Percentiles rank a stretch among this genome's conserved stretches.
Conservation (phyloP, 148 eudicot species). For the Polygonum maritimum region DNA sequence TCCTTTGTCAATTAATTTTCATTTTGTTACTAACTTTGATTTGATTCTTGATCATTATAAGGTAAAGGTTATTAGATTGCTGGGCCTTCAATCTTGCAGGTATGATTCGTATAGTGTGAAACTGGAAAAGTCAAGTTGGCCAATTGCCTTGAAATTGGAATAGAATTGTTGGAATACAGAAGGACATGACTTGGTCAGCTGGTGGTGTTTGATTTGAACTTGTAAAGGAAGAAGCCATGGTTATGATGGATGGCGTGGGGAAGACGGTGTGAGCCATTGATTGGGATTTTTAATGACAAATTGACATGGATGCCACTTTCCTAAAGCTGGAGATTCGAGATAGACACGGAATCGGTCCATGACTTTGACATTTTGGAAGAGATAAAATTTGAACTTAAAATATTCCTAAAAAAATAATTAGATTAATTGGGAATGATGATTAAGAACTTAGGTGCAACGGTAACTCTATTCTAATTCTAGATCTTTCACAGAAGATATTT, state of each 20-base stretch:
- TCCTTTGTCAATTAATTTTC: background rate
- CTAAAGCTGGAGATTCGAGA: background rate
- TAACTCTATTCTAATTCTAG: too few relatives aligned
- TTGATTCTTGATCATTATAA: background rate
- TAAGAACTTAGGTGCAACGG: too few relatives aligned
- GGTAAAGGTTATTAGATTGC: background rate
- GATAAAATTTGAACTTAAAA: background rate
- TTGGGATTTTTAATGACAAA: background rate
- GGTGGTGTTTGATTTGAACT: background rate
- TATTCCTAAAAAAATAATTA: background rate
- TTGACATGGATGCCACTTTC: background rate
- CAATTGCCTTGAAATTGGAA: constrained; percentile 1
- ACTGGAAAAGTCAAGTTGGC: background rate
- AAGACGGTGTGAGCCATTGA: background rate
- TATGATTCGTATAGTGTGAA: background rate
- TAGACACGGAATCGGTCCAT: background rate
- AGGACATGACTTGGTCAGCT: background rate
- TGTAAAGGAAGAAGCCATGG: background rate
- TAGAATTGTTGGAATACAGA: background rate
- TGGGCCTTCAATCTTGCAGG: background rate
- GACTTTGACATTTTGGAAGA: background rate
- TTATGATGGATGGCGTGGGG: background rate
- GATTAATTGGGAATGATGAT: background rate
- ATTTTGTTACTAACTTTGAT: background rate
- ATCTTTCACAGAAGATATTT: too few relatives aligned